Evolutionary conservation across 2,329 filamentous ascomycete genomes (phyloP).

Genomic region (Falciphora oryzae): DNA sequence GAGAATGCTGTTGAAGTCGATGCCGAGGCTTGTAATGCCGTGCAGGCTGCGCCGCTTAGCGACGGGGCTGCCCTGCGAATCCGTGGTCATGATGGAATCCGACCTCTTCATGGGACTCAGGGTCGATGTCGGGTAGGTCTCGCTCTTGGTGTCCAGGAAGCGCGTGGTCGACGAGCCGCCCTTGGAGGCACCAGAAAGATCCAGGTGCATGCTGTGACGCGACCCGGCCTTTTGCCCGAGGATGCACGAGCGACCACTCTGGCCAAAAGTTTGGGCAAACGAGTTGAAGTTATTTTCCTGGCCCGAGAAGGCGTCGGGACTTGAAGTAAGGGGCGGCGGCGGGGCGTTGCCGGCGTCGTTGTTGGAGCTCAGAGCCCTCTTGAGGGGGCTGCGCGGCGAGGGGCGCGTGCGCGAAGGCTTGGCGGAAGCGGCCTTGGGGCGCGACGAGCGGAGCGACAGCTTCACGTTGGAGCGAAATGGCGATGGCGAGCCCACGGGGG

Average conservation of each 20-base stretch:
- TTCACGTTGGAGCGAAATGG: slow-evolving; percentile 63
- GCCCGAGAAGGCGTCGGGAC: slow-evolving; percentile 25
- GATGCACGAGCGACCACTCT: slow-evolving; percentile 35
- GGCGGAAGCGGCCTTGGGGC: slow-evolving; percentile 50
- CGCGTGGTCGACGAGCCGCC: slow-evolving; percentile 35
- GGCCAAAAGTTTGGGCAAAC: slow-evolving; percentile 30
- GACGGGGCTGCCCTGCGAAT: slow-evolving; percentile 78
- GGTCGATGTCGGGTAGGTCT: slow-evolving; percentile 46
- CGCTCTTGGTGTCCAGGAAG: slow-evolving; percentile 40
- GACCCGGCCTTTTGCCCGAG: slow-evolving; percentile 37
- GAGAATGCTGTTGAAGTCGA: slow-evolving; percentile 65
- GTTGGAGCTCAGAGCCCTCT: slow-evolving; percentile 67
- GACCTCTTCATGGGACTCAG: slow-evolving; percentile 88
- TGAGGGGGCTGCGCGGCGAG: slow-evolving; percentile 75
- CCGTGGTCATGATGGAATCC: slow-evolving; percentile 83
- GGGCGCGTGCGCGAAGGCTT: slow-evolving; percentile 58
- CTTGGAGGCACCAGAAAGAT: slow-evolving; percentile 48
- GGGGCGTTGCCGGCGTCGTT: slow-evolving; percentile 65
- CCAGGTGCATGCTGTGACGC: slow-evolving; percentile 52
- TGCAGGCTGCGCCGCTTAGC: slow-evolving; percentile 88
- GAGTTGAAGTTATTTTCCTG: slow-evolving; percentile 35
- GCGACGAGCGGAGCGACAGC: slow-evolving; percentile 58
- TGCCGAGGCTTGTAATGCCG: slow-evolving; percentile 58
- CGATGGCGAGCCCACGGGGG: slow-evolving; percentile 49
- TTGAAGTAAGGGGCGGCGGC: slow-evolving; percentile 35